Evolutionary conservation across 768 basidiomycete species (phyloP).

Genomic region (Stropharia rugosoannulata): DNA sequence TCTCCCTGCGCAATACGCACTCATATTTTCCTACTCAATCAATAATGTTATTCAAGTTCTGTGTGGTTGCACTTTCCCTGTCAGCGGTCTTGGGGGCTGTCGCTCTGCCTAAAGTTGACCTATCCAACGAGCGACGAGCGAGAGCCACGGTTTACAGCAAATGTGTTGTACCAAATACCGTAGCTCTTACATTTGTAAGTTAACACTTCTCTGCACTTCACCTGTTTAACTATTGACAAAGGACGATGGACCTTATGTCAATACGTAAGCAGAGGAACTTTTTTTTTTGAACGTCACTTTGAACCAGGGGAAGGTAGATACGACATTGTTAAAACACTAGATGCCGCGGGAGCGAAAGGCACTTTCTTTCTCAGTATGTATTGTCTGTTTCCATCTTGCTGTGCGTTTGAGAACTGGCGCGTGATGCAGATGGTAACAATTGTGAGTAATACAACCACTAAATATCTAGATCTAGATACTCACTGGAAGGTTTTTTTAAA

Average conservation of each 20-base stretch:
- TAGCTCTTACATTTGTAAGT: too few relatives aligned
- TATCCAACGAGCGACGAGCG: too few relatives aligned
- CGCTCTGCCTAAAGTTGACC: too few relatives aligned
- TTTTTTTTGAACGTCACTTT: too few relatives aligned
- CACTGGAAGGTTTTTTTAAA: constrained; percentile 5
- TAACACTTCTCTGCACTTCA: too few relatives aligned
- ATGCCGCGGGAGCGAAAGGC: constrained; percentile 35
- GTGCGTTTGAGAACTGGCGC: background rate
- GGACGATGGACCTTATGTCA: constrained; percentile 36
- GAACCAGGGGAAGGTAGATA: constrained; percentile 9
- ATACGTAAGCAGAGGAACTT: background rate
- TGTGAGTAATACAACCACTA: constrained; percentile 19
- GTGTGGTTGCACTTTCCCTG: too few relatives aligned
- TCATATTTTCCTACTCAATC: too few relatives aligned
- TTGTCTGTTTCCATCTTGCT: background rate
- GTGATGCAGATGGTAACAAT: constrained; percentile 33
- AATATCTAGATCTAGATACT: background rate
- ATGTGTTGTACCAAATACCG: too few relatives aligned
- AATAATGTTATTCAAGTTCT: too few relatives aligned
- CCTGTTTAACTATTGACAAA: constrained; percentile 4
- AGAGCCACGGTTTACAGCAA: too few relatives aligned
- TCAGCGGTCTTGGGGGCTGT: too few relatives aligned
- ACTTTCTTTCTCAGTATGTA: constrained; percentile 42
- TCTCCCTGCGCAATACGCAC: too few relatives aligned
- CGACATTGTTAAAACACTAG: constrained; percentile 31